These are phyloP conservation scores for Hordeum marinum DNA, from an alignment of 176 grass and related monocot genomes.

Conservation along the genomic window DNA sequence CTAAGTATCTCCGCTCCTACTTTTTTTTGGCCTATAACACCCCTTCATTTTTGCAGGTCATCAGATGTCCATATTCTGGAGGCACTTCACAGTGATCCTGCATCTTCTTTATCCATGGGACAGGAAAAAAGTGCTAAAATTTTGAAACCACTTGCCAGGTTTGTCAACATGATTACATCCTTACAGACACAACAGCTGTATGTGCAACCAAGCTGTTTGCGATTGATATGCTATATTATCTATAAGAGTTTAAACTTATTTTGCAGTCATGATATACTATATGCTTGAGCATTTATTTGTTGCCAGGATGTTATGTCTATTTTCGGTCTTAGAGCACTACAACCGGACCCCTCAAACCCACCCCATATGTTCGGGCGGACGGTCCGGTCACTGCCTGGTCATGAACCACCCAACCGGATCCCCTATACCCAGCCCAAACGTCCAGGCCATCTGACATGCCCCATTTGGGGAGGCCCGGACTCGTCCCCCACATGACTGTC, in stretches of 20 bases:
- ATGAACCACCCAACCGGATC: no score
- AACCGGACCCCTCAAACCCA: no score
- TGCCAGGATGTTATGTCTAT: constrained; percentile 19
- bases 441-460: no score
- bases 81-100: constrained; percentile 97
- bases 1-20: constrained; percentile 9
- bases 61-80: constrained; percentile 86
- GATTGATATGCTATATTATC: constrained; percentile 19
- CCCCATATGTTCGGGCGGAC: no score
- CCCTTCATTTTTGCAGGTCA: constrained; percentile 57
- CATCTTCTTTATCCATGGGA: constrained; percentile 83
- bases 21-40: constrained; percentile 45
- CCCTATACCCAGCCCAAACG: no score
- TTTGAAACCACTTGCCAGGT: constrained; percentile 71
- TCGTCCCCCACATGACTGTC: no score
- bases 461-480: no score
- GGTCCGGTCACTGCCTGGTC: no score
- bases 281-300: constrained; percentile 29
- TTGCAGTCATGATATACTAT: background rate
- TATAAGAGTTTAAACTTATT: constrained; percentile 28
- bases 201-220: constrained; percentile 29
- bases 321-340: constrained; percentile 14
- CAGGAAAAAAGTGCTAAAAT: constrained; percentile 85
- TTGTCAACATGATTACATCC: constrained; percentile 33
- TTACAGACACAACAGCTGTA: constrained; percentile 25